These are phyloP conservation scores for Ensete glaucum DNA, from an alignment of 176 grass and related monocot genomes.

Conservation along the genomic window DNA sequence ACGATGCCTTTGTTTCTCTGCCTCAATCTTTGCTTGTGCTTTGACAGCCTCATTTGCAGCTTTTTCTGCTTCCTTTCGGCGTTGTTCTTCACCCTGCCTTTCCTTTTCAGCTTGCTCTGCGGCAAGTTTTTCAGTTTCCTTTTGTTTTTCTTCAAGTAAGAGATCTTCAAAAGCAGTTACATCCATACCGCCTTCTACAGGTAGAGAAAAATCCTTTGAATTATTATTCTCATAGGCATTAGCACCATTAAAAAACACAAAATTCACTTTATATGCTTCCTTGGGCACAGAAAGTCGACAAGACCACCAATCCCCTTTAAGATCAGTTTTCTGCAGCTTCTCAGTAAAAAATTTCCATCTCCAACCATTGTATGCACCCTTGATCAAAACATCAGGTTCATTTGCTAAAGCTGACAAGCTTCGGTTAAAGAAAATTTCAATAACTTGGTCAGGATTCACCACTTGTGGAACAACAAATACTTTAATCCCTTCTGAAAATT, in stretches of 20 bases:
- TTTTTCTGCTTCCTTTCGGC: constrained; percentile 52
- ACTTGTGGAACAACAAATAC: constrained; percentile 62
- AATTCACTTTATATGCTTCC: constrained; percentile 84
- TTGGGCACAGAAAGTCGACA: constrained; percentile 80
- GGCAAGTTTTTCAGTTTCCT: constrained; percentile 59
- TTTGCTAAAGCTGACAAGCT: constrained; percentile 48
- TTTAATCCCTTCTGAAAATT: constrained; percentile 37
- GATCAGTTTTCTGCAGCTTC: constrained; percentile 57
- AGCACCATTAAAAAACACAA: constrained; percentile 85
- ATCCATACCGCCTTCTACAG: constrained; percentile 58
- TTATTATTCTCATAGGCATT: constrained; percentile 82
- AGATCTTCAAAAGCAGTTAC: constrained; percentile 68
- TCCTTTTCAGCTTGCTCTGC: constrained; percentile 76
- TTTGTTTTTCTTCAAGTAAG: constrained; percentile 60
- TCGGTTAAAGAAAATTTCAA: constrained; percentile 74
- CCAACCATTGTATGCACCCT: constrained; percentile 91
- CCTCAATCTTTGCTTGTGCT: constrained; percentile 56
- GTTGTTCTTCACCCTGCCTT: constrained; percentile 55
- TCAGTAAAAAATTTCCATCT: constrained; percentile 76
- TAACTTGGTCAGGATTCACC: constrained; percentile 38
- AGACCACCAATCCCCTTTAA: constrained; percentile 89
- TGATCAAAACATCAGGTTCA: constrained; percentile 55
- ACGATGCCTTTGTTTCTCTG: constrained; percentile 44
- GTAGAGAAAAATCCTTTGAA: constrained; percentile 58
- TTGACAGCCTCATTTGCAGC: constrained; percentile 45